Evolutionary conservation across 2,329 filamentous ascomycete genomes (phyloP), one percentile per base, ranked within the genome.

Genomic region (Talaromyces sp.): DNA sequence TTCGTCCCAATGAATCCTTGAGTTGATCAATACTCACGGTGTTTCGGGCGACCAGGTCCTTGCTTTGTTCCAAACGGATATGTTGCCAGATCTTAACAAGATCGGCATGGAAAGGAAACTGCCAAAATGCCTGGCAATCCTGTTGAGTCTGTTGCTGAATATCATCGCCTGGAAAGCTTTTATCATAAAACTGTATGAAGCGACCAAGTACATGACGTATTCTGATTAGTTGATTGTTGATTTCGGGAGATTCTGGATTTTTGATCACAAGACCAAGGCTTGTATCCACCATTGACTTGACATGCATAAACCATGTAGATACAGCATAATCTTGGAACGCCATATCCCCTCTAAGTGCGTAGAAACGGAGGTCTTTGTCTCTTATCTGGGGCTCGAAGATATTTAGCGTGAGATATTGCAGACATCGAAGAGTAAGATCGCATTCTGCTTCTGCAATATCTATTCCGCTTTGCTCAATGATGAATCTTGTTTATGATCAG

Each of bases 231-330:
- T 56, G 50, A 56, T 13, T 6, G 9, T 56, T 7, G n/a, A 56
- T 10, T n/a, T 59, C 25, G 9, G 56, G 17, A 8, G 56, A 59
- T 19, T 1, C 33, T 39, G 17, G 37, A 17, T 31, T 19, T n/a
- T 25, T 19, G 8, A 41, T 33, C 22, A 59, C 43, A 43, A 59
- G 37, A 17, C 19, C 11, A 17, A 45, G 37, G 19, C 43, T 41
- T 59, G 35, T 59, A 27, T 59, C 56, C 19, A 59, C 56, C 25
- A 59, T 59, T 27, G 37, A 35, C 27, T 59, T 59, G 17, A 59
- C 19, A 59, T 59, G 56, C 56, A 59, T 59, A 13, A 59, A 59
- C 56, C 56, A 59, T n/a, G 56, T 59, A n/a, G 56, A 59, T n/a
- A 59, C 39, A 11, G 56, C 56, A 41, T 59, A 59, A 19, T 59